These are phyloP conservation scores for Xerocomus nothofagi DNA, from an alignment of 1,284 basidiomycete genomes.

Conservation along the genomic window DNA sequence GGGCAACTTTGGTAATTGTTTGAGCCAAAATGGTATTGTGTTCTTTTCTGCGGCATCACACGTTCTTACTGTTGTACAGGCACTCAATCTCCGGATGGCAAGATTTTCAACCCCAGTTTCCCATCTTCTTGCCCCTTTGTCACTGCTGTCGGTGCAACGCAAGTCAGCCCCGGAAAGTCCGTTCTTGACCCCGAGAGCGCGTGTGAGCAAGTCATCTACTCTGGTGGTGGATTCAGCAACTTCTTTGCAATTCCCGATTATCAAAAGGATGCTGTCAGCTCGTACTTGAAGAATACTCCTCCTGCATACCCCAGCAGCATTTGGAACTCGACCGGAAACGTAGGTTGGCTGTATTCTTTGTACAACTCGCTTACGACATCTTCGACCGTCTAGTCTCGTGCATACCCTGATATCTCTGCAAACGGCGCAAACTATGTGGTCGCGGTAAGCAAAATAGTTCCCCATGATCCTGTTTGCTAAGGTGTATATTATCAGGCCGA, in stretches of 20 bases:
- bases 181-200: constrained; percentile 33
- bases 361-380: not conserved
- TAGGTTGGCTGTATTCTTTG: constrained; percentile 21
- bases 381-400: constrained; percentile 34
- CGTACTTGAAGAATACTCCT: constrained; percentile 26
- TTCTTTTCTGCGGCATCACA: not conserved
- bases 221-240: no score
- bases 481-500: constrained; percentile 25
- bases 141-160: constrained; percentile 50
- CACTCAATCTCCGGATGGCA: constrained; percentile 42
- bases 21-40: constrained; percentile 40
- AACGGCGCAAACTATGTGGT: constrained; percentile 46
- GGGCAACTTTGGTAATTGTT: constrained; percentile 39
- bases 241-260: constrained; percentile 40
- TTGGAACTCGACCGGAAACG: constrained; percentile 51
- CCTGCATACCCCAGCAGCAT: constrained; percentile 37
- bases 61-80: constrained; percentile 8
- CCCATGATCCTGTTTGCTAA: not conserved
- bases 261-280: constrained; percentile 33
- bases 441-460: constrained; percentile 19
- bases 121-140: constrained; percentile 46
- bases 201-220: constrained; percentile 32
- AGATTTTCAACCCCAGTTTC: constrained; percentile 51
- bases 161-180: constrained; percentile 36
- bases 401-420: constrained; percentile 45